phyloP scores from a whole-genome alignment of 2,329 filamentous ascomycete species.

The Pseudonectria foliicola region DNA sequence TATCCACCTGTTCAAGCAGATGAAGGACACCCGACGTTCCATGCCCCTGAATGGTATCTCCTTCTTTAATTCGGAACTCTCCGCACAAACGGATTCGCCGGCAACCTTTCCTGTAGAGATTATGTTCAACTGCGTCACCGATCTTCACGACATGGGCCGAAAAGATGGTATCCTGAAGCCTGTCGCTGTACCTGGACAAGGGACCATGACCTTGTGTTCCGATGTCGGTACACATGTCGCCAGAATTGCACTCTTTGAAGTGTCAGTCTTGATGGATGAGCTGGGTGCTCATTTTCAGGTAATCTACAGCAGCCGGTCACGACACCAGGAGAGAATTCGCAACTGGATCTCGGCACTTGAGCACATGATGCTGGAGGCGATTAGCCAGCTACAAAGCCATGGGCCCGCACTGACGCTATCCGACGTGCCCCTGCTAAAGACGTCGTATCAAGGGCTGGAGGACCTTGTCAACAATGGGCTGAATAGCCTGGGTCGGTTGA shows the following conservation, averaged over 20 bases:
- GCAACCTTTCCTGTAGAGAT: slow-evolving; percentile 48
- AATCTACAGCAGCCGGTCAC: slow-evolving; percentile 35
- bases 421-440: slow-evolving; percentile 41
- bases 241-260: slow-evolving; percentile 44
- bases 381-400: slow-evolving; percentile 33
- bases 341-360: slow-evolving; percentile 43
- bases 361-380: slow-evolving; percentile 36
- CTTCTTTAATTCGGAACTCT: slow-evolving; percentile 42
- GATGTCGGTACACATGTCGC: slow-evolving; percentile 40
- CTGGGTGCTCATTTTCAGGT: slow-evolving; percentile 37
- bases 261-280: slow-evolving; percentile 40
- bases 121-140: slow-evolving; percentile 50
- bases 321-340: slow-evolving; percentile 35
- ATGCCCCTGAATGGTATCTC: slow-evolving; percentile 38
- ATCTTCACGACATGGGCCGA: slow-evolving; percentile 40
- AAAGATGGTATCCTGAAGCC: slow-evolving; percentile 44
- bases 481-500: slow-evolving; percentile 32
- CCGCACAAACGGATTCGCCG: slow-evolving; percentile 24
- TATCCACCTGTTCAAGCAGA: slow-evolving; percentile 41
- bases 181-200: slow-evolving; percentile 32
- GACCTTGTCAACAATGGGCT: slow-evolving; percentile 37
- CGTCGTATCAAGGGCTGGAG: slow-evolving; percentile 38
- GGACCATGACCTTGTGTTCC: slow-evolving; percentile 31
- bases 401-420: slow-evolving; percentile 42
- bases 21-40: slow-evolving; percentile 45